A percentile compares a stretch with the other conserved stretches of the same genome.
phyloP scores from a whole-genome alignment of 305 asterid species.

The Rubia tinctorum region DNA sequence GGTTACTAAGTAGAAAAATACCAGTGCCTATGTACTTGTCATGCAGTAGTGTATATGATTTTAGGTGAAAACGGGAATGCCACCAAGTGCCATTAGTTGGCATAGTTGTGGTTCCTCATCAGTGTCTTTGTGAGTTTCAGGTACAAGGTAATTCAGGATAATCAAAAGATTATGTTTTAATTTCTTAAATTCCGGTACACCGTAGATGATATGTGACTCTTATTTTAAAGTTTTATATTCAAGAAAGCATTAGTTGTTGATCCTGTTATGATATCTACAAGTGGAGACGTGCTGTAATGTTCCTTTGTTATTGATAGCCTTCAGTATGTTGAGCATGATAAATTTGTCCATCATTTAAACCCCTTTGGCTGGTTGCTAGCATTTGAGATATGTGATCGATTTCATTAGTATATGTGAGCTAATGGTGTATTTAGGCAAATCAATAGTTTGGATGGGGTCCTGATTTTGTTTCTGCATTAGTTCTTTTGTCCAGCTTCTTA shows the following conservation, averaged over 20 bases:
- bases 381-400: not conserved
- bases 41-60: conserved; percentile 19
- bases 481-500: not conserved
- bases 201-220: conserved; percentile 20
- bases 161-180: not conserved
- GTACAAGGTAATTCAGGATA: conserved; percentile 50
- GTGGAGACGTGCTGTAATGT: conserved; percentile 82
- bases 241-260: conserved; percentile 95
- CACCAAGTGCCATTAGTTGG: conserved; percentile 76
- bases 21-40: too few relatives aligned
- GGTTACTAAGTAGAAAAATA: too few relatives aligned
- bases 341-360: not conserved
- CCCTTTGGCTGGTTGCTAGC: not conserved
- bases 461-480: not conserved
- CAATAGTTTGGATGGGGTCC: not conserved
- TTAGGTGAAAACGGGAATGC: conserved; percentile 99
- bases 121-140: conserved; percentile 63
- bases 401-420: not conserved
- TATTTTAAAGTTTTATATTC: conserved; percentile 23
- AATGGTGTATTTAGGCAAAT: not conserved
- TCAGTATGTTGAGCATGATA: conserved; percentile 41
- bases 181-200: not conserved
- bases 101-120: conserved; percentile 62
- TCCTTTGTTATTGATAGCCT: conserved; percentile 56
- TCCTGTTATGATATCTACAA: conserved; percentile 97